A percentile compares a stretch with the other conserved stretches of the same genome.
Conservation (phyloP, 2,329 filamentous ascomycete genomes). For the Colletotrichum shisoi region DNA sequence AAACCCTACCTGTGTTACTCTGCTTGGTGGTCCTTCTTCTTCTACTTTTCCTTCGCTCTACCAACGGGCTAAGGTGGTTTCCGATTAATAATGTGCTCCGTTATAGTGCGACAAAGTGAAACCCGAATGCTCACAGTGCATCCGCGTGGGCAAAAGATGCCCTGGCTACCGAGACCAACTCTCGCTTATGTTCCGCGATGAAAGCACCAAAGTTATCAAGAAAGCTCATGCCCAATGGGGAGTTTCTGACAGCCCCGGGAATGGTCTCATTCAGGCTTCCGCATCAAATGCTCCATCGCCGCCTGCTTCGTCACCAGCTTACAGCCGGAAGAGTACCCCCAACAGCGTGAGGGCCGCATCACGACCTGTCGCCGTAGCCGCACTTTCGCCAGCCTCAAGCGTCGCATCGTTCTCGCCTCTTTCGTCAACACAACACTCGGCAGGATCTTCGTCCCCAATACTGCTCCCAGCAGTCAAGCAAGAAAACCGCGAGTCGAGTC, state of each 20-base stretch:
- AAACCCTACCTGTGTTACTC: background rate
- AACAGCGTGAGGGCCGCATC: constrained; percentile 7
- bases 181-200: constrained; percentile 71
- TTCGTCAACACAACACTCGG: constrained; percentile 34
- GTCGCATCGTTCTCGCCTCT: constrained; percentile 41
- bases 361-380: background rate
- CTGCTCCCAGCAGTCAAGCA: constrained; percentile 28
- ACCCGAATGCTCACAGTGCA: constrained; percentile 70
- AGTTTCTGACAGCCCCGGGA: constrained; percentile 24
- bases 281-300: constrained; percentile 39
- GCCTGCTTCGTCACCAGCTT: constrained; percentile 40
- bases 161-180: constrained; percentile 71
- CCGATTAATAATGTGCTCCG: constrained; percentile 10
- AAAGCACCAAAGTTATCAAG: constrained; percentile 68
- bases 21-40: background rate
- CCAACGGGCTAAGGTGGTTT: background rate
- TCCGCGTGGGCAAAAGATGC: constrained; percentile 66
- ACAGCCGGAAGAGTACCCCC: constrained; percentile 30
- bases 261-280: constrained; percentile 1
- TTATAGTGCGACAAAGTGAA: constrained; percentile 66
- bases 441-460: constrained; percentile 29
- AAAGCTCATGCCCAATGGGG: constrained; percentile 65
- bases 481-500: constrained; percentile 29
- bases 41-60: background rate
- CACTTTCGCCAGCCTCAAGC: background rate